These are phyloP conservation scores for Phaeomoniella chlamydospora DNA, from an alignment of 2,329 filamentous ascomycete genomes.

Conservation along the genomic window DNA sequence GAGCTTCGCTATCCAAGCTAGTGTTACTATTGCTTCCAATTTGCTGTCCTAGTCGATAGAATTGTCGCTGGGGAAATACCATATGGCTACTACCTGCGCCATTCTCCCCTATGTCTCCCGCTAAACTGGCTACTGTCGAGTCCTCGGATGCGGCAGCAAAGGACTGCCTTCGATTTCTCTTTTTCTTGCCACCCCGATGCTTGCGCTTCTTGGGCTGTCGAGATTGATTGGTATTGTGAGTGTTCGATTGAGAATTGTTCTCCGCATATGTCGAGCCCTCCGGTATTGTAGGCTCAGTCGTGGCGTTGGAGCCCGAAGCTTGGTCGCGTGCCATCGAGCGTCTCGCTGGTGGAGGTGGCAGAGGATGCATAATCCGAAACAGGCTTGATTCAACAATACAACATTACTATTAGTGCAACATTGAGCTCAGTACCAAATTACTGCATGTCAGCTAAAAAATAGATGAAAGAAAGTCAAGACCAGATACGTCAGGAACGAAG, in stretches of 20 bases:
- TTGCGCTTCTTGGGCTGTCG: conserved; percentile 50
- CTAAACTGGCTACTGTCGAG: conserved; percentile 19
- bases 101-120: conserved; percentile 25
- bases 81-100: conserved; percentile 16
- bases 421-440: too few species aligned
- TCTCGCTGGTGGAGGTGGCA: conserved; percentile 8
- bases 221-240: conserved; percentile 15
- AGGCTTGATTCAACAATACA: too few species aligned
- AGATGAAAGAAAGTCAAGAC: too few species aligned
- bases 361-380: conserved; percentile 13
- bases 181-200: conserved; percentile 66
- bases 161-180: conserved; percentile 61
- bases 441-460: too few species aligned
- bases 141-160: conserved; percentile 56
- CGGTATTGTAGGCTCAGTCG: not conserved
- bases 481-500: too few species aligned
- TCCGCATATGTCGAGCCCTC: conserved; percentile 8
- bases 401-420: too few species aligned
- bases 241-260: conserved; percentile 5
- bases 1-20: conserved; percentile 75
- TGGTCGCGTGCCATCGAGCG: conserved; percentile 6
- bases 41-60: conserved; percentile 36
- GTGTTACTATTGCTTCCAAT: conserved; percentile 57
- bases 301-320: conserved; percentile 1
- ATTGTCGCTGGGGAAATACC: conserved; percentile 26